Base-by-base conservation (phyloP, 495 filamentous ascomycete genomes). In the Diplogelasinospora grovesii region DNA sequence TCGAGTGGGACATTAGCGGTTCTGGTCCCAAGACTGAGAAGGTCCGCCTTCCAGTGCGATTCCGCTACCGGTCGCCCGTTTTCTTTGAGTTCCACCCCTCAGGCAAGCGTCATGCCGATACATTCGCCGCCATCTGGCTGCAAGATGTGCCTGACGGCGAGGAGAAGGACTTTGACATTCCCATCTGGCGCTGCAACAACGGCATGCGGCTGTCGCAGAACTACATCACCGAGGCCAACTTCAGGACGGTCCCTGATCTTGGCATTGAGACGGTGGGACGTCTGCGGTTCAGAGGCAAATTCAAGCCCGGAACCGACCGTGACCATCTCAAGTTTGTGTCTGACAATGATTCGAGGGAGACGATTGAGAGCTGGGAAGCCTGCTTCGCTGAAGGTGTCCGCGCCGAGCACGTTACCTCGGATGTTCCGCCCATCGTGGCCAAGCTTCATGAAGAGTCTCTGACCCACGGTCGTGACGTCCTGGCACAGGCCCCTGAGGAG, bases 311-410 rank as follows among this genome's bases (percentile, higher is more conserved):
- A 8, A 95, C 84, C 43, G 89, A 95, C 59, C 77, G 87, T 23
- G 82, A 85, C n/a, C 90, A 95, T 56, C 71, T 82, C 29, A 66
- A 66, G 3, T 95, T 93, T 53, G 78, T 95, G 22, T 75, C 81
- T 20, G 87, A 95, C 60, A 95, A 92, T 50, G 80, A 95, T 55
- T 79, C 81, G 3, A 77, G 89, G 29, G 90, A 96, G 66, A 95
- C 90, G 1, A 93, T 83, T 50, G 90, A 96, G 67, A 85, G 82
- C 3, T 96, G 89, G 88, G 85, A 95, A 61, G 87, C 87, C 0
- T 95, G 89, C 52, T 71, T 79, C 16, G 75, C 85, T 0, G 87
- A 97, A 60, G 90, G 90, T 4, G 84, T 94, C 0, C 77, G 90
- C 6, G 63, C 66, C 0, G 74, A 74, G 32, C 69, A 72, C 2